Evolutionary conservation across 257 asterid species (phyloP), one percentile per base, ranked within the genome.

Genomic region (Rauvolfia tetraphylla): DNA sequence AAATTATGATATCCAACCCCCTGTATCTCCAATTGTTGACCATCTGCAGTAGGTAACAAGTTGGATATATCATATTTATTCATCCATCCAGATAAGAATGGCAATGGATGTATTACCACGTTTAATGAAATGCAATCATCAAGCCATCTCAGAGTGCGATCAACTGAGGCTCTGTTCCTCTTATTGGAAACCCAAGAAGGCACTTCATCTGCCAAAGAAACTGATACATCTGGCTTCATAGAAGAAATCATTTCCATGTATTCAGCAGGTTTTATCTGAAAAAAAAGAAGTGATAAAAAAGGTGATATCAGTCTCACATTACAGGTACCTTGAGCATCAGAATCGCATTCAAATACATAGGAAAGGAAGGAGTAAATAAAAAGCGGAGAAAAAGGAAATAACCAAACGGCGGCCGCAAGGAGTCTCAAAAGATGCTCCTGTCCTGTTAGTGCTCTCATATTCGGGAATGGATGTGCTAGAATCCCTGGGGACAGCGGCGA

Each of bases 101-200:
- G 29, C n/a, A 62, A 6, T 18, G 22, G 9, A 42, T 36, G 33
- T 38, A 7, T 72, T 72, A 85, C 83, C 70, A 27, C 41, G 74
- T 79, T 72, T 59, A 84, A 80, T 15, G 65, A 67, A 79, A 92
- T 62, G 87, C 99, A 95, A 66, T 92, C 97, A 39, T 95, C 97
- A 2, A 92, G 94, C 98, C 99, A 95, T 82, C 85, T 88, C 73
- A 95, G 2, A n/a, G 96, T 90, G 12, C 99, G 97, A 31, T 89
- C 96, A 73, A 95, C 91, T 1, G 99, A 92, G 65, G 84, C 38
- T 81, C 69, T 87, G 84, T 89, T 91, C 83, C 98, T 90, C 88
- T 95, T 95, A 71, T 81, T 88, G 44, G 98, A 86, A 80, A 89
- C 96, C 97, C 96, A 95, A 77, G 90, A 91, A 78, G 99, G 99